phyloP scores from a whole-genome alignment of 331 rosid genomes.

The Rosa hybrid region DNA sequence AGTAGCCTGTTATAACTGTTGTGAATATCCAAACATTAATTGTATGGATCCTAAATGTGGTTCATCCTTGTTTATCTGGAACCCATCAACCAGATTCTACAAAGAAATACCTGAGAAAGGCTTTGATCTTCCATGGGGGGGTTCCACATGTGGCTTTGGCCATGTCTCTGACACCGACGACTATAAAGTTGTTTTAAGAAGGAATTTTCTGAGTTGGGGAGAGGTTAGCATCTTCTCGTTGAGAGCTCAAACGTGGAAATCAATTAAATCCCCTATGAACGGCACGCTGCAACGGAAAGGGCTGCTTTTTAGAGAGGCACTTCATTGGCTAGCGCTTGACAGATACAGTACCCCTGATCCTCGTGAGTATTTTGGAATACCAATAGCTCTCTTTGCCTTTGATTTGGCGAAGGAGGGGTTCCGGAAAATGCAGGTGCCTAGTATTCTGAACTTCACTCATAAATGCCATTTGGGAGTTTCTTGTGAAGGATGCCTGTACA shows the following conservation, averaged over 20 bases:
- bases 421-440: background rate
- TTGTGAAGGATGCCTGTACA: background rate
- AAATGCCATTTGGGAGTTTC: background rate
- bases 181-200: background rate
- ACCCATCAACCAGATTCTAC: too few species aligned
- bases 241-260: background rate
- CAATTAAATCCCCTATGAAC: background rate
- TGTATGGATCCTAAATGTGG: too few species aligned
- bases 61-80: too few species aligned
- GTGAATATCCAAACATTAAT: too few species aligned
- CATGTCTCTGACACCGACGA: background rate
- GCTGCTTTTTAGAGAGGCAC: background rate
- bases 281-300: background rate
- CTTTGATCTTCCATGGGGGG: too few species aligned
- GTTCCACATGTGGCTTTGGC: background rate
- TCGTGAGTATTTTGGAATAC: background rate
- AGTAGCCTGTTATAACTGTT: too few species aligned
- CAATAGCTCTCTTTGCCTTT: background rate
- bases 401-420: background rate
- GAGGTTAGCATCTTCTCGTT: background rate
- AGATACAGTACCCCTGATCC: background rate
- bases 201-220: too few species aligned
- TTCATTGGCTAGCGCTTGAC: background rate
- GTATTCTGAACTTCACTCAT: too few species aligned
- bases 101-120: too few species aligned